Evolutionary conservation across 768 basidiomycete species (phyloP).

Genomic region (Russula olivacea): DNA sequence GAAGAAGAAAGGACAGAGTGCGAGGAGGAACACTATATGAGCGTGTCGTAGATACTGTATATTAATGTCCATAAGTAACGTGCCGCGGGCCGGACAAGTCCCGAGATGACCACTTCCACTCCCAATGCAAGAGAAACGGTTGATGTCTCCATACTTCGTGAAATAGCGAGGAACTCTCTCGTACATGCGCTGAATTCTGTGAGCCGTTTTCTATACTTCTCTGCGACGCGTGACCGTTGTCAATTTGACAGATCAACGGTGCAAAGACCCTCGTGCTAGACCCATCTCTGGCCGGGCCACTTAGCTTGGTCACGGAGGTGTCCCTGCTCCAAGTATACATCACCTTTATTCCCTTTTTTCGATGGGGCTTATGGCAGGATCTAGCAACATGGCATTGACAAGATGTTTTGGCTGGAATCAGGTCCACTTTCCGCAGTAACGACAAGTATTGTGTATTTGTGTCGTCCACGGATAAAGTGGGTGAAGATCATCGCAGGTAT

Average conservation of each 20-base stretch:
- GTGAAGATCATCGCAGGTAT: conserved; percentile 89
- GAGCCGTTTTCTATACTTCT: conserved; percentile 3
- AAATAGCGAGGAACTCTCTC: conserved; percentile 72
- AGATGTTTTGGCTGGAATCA: conserved; percentile 98
- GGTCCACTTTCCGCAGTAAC: conserved; percentile 80
- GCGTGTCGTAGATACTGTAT: not conserved
- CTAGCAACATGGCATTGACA: conserved; percentile 97
- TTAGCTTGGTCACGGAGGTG: conserved; percentile 94
- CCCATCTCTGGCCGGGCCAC: conserved; percentile 77
- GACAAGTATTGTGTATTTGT: conserved; percentile 88
- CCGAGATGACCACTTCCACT: conserved; percentile 25
- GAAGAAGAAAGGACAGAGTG: conserved; percentile 66
- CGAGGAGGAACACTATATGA: conserved; percentile 66
- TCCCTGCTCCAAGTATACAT: conserved; percentile 75
- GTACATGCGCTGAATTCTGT: conserved; percentile 85
- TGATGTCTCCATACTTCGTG: conserved; percentile 64
- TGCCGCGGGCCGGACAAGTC: conserved; percentile 8
- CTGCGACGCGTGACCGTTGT: not conserved
- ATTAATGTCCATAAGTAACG: not conserved
- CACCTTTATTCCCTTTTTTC: not conserved
- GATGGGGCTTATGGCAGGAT: not conserved
- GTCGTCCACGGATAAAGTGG: conserved; percentile 77
- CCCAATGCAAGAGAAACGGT: conserved; percentile 37
- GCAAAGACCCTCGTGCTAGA: conserved; percentile 97
- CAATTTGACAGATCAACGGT: conserved; percentile 63